Base-by-base conservation (phyloP, 176 grass and related monocot species). In the Musa itinerans region DNA sequence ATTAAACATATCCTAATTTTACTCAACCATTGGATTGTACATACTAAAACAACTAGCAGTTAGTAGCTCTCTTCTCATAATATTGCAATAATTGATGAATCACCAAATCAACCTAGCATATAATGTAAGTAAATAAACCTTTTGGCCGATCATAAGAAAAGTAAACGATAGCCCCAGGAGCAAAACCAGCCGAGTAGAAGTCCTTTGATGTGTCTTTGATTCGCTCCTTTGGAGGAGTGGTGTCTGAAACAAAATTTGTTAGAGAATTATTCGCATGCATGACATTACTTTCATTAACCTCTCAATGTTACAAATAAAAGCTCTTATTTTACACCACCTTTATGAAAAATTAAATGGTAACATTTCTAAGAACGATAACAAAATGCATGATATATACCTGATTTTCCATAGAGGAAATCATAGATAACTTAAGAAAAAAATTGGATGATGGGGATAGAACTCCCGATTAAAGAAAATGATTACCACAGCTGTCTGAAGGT, bases 81-180 rank as follows among this genome's bases (percentile, higher is more conserved):
- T 5, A 43, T 43, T 43, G 4, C 34, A 43, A 43, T 43, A 43
- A 43, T 3, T 43, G 34, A 43, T 43, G 34, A 43, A 43, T 43
- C 57, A 61, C 57, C 57, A n/a, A 17, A 54, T 11, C 53, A 54
- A 54, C 21, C 10, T 63, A 63, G 61, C 4, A 43, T 43, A 43
- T 43, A 43, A 43, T 5, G 34, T 43, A 43, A 43, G 34, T 52
- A 52, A 24, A 26, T 16, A 76, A 86, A 99, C 95, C 95, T 89
- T 81, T 86, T 9, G 88, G 86, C 15, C 92, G 71, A 82, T 99
- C 88, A 86, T 99, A 99, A 79, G 88, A 87, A 55, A 99, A 94
- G 65, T 89, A 87, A 48, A 99, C 71, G 72, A 87, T 99, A 74
- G 95, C 95, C 50, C 95, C 90, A 83, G 95, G 95, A 54, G 88